A percentile compares a stretch with the other conserved stretches of the same genome.
These are phyloP conservation scores for Podospora pseudocomata DNA, from an alignment of 495 filamentous ascomycete species.

Conservation along the genomic window DNA sequence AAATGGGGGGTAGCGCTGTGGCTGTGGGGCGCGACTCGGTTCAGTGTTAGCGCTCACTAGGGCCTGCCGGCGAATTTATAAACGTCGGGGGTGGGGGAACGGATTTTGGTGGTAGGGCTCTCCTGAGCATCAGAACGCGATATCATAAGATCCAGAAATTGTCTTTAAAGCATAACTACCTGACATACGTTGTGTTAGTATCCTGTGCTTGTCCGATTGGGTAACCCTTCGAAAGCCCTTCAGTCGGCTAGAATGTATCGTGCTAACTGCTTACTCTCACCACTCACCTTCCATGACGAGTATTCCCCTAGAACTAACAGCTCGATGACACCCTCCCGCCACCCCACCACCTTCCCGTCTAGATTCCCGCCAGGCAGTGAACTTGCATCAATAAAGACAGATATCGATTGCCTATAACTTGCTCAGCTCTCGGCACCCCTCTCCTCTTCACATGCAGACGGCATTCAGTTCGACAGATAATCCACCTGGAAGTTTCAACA, in stretches of 20 bases:
- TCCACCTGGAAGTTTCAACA: neutral
- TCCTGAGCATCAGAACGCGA: neutral
- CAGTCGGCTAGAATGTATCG: no score
- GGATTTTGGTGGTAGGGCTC: neutral
- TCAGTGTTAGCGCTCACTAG: neutral
- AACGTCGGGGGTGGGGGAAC: neutral
- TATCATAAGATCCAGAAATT: neutral
- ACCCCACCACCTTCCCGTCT: neutral
- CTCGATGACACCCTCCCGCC: neutral
- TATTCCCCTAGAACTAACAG: neutral
- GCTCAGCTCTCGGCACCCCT: neutral
- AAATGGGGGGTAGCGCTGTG: neutral
- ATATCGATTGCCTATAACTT: neutral
- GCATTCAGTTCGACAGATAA: neutral
- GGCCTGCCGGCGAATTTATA: neutral
- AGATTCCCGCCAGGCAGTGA: neutral
- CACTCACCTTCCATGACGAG: no score
- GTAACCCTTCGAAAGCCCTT: no score
- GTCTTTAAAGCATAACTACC: neutral
- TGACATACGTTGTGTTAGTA: neutral
- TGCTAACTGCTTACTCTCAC: neutral
- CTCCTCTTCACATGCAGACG: neutral
- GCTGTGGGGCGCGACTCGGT: slow-evolving; percentile 1
- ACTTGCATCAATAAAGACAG: neutral
- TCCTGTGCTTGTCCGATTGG: neutral